Conservation (phyloP, 768 basidiomycete genomes). For the Suillus paluster region DNA sequence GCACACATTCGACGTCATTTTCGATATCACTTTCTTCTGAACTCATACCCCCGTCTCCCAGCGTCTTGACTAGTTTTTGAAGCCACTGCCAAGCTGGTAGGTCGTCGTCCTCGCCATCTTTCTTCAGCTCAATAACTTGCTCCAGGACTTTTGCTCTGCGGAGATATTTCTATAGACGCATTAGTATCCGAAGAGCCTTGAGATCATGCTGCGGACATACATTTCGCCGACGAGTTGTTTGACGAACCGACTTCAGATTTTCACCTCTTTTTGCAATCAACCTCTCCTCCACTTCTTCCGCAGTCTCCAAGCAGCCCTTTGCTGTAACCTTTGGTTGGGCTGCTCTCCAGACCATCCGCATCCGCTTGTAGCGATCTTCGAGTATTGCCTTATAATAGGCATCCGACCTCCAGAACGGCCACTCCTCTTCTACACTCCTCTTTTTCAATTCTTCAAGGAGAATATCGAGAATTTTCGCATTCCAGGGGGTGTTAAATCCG, state of each 20-base stretch:
- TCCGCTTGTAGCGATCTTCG: conserved; percentile 12
- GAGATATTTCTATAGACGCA: too few species aligned
- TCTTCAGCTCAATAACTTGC: too few species aligned
- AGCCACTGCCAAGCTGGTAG: too few species aligned
- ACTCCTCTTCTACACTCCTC: neutral
- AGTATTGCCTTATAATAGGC: conserved; percentile 7
- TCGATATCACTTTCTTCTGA: too few species aligned
- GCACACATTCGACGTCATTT: too few species aligned
- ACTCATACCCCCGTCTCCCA: too few species aligned
- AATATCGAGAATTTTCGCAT: conserved; percentile 5
- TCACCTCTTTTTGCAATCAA: neutral
- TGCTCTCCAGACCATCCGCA: conserved; percentile 6
- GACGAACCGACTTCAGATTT: conserved; percentile 4
- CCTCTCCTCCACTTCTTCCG: conserved; percentile 1
- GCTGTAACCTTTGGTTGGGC: conserved; percentile 8
- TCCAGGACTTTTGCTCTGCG: too few species aligned
- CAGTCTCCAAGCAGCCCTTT: conserved; percentile 6
- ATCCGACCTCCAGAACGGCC: conserved; percentile 7
- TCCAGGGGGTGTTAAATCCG: conserved; percentile 4
- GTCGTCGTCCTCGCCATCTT: too few species aligned
- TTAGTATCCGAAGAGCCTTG: neutral
- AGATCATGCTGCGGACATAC: neutral
- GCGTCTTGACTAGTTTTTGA: too few species aligned
- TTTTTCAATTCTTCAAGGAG: conserved; percentile 4
- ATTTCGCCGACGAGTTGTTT: conserved; percentile 8